Conservation (phyloP, 2,329 filamentous ascomycete species). For the Botrytis sinoallii region DNA sequence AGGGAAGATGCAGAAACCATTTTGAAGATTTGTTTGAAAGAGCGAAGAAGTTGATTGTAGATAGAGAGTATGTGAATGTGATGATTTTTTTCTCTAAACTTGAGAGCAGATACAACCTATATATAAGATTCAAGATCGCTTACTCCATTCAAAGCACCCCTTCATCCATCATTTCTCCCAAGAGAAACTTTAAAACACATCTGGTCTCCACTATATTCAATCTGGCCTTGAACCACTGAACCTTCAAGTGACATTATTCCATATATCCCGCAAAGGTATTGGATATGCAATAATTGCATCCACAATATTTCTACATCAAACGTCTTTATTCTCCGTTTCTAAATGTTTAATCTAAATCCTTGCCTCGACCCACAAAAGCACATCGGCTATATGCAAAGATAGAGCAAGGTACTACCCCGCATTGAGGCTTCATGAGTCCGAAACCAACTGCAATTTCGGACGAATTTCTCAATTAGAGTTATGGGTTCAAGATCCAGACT, state of each 20-base stretch:
- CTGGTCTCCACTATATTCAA: background rate
- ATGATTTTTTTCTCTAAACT: background rate
- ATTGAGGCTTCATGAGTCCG: background rate
- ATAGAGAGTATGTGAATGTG: background rate
- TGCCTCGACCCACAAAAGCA: background rate
- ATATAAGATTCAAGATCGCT: background rate
- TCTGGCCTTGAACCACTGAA: background rate
- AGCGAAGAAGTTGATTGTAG: background rate
- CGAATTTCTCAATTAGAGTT: background rate
- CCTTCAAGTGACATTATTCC: background rate
- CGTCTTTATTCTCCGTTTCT: background rate
- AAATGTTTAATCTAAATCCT: background rate
- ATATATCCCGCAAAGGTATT: background rate
- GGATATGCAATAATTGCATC: background rate
- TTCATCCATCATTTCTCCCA: background rate
- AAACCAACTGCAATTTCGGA: background rate
- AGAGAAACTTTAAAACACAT: background rate
- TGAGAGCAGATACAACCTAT: background rate
- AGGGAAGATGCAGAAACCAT: slow-evolving; percentile 15
- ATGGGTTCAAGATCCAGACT: background rate
- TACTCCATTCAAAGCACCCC: background rate
- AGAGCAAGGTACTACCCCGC: background rate
- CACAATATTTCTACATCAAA: background rate
- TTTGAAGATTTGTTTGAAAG: background rate
- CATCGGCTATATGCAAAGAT: background rate